Evolutionary conservation across 305 asterid species (phyloP).

Genomic region (Fraxinus paxiana): DNA sequence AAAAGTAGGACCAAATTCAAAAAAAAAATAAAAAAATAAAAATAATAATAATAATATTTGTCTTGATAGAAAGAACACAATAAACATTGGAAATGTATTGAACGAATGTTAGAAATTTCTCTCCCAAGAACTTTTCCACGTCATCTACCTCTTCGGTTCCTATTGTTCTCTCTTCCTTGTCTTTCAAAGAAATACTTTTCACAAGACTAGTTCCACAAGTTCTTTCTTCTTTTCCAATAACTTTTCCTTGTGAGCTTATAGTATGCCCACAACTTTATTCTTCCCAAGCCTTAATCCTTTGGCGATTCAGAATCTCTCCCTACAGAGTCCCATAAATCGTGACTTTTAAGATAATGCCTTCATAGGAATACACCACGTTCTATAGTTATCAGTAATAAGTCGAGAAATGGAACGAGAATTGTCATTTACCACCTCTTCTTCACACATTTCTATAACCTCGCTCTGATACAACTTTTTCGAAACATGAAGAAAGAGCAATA

Average conservation of each 20-base stretch:
- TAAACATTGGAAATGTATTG: background rate
- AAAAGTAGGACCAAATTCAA: no score
- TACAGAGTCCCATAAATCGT: background rate
- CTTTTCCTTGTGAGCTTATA: background rate
- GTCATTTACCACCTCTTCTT: background rate
- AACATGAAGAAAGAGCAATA: background rate
- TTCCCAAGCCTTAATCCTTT: background rate
- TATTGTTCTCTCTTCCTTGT: background rate
- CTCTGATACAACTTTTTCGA: no score
- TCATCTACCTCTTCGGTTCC: background rate
- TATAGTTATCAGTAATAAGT: background rate
- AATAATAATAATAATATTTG: no score
- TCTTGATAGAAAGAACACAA: no score
- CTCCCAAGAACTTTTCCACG: background rate
- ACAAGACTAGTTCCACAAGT: background rate
- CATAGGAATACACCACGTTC: background rate
- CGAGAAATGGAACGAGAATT: background rate
- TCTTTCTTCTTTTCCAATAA: background rate
- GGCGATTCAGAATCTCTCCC: background rate
- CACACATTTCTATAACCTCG: background rate
- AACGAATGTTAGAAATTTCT: background rate
- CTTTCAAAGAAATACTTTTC: background rate
- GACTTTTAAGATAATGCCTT: background rate
- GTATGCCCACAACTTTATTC: background rate
- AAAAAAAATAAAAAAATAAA: no score